Percentiles rank a stretch among this genome's conserved stretches.
These are phyloP conservation scores for Logfia minima DNA, from an alignment of 129 eudicot species.

Conservation along the genomic window DNA sequence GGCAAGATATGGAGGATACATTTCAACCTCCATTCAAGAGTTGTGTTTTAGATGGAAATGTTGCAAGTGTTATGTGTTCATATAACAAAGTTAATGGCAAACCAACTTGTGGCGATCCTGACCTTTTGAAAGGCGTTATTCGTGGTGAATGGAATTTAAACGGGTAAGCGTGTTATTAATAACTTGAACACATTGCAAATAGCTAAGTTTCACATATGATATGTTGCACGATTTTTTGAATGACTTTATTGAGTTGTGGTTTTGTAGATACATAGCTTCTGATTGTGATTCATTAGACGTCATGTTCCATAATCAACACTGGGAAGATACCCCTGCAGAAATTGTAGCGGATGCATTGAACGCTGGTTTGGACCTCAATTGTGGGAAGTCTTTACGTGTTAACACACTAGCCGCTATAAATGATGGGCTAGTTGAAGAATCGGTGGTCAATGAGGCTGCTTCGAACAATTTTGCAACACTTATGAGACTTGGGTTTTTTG, in stretches of 20 bases:
- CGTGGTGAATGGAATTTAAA: conserved; percentile 48
- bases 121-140: conserved; percentile 43
- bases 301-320: conserved; percentile 27
- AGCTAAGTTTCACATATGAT: not conserved
- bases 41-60: conserved; percentile 53
- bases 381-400: conserved; percentile 33
- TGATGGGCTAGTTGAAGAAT: conserved; percentile 33
- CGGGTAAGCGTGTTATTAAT: conserved; percentile 31
- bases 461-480: conserved; percentile 36
- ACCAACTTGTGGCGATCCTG: conserved; percentile 50
- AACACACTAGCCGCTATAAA: conserved; percentile 40
- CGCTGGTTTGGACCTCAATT: conserved; percentile 48
- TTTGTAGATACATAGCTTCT: conserved; percentile 41
- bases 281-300: conserved; percentile 46
- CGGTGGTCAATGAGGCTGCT: conserved; percentile 38
- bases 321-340: conserved; percentile 38
- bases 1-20: conserved; percentile 60
- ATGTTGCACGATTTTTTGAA: not conserved
- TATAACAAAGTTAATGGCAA: conserved; percentile 55
- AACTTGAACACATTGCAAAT: not conserved
- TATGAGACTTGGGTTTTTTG: conserved; percentile 54
- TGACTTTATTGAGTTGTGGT: not conserved
- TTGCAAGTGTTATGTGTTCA: conserved; percentile 63
- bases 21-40: conserved; percentile 56
- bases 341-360: conserved; percentile 46